Evolutionary conservation across 1,284 basidiomycete genomes (phyloP).

Genomic region (Ceratobasidium papillatum): DNA sequence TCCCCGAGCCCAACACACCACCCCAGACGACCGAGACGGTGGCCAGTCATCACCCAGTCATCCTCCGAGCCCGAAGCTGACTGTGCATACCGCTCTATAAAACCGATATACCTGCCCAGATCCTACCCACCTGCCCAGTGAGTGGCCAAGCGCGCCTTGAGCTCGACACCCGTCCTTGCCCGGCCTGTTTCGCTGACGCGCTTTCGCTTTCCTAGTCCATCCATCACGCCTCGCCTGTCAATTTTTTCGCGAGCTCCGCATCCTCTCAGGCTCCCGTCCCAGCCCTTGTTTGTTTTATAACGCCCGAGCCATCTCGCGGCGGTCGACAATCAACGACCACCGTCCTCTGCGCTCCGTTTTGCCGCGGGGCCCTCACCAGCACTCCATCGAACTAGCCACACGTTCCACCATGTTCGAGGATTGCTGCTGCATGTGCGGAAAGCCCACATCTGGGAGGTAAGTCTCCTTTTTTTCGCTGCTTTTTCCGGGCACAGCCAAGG

Average conservation of each 20-base stretch:
- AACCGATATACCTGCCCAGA: too few species aligned
- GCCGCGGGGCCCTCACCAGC: constrained; percentile 1
- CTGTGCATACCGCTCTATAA: constrained; percentile 11
- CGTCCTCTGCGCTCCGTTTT: constrained; percentile 11
- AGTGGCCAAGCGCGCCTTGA: constrained; percentile 19
- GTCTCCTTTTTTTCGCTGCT: constrained; percentile 23
- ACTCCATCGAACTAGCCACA: constrained; percentile 40
- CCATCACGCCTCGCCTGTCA: constrained; percentile 24
- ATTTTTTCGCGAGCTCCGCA: constrained; percentile 35
- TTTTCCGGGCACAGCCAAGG: constrained; percentile 4
- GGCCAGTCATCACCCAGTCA: background rate
- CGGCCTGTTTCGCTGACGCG: constrained; percentile 18
- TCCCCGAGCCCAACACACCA: constrained; percentile 9
- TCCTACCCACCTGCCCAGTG: too few species aligned
- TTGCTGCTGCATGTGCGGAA: constrained; percentile 46
- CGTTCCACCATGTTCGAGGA: constrained; percentile 47
- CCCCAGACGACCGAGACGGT: constrained; percentile 22
- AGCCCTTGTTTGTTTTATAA: background rate
- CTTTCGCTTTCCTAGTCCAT: constrained; percentile 21
- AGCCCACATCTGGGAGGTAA: constrained; percentile 44
- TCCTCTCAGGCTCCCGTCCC: background rate
- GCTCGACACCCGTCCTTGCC: constrained; percentile 14
- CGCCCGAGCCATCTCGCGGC: background rate
- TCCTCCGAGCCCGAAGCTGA: constrained; percentile 4
- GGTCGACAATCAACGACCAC: background rate